Evolutionary conservation across 768 basidiomycete genomes (phyloP).

Genomic region (Xanthoconium stramineum): DNA sequence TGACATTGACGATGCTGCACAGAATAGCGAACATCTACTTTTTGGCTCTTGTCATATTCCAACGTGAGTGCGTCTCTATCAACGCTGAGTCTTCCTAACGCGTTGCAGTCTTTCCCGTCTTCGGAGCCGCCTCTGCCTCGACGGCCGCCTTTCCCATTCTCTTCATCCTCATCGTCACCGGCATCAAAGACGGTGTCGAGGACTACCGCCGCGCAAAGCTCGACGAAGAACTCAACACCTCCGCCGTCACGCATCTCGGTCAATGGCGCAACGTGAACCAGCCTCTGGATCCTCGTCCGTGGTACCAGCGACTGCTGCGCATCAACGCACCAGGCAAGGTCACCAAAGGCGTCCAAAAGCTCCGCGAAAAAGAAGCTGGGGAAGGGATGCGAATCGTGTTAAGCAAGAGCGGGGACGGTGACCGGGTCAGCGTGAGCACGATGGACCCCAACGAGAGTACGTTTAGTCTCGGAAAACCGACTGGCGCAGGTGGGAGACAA

Average conservation of each 20-base stretch:
- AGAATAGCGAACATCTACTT: conserved; percentile 94
- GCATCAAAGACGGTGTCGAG: conserved; percentile 93
- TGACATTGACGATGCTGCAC: conserved; percentile 6
- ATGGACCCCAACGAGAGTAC: conserved; percentile 44
- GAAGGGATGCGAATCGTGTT: conserved; percentile 64
- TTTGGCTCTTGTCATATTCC: conserved; percentile 74
- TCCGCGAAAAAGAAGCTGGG: conserved; percentile 79
- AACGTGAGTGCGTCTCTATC: conserved; percentile 45
- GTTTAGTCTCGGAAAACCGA: conserved; percentile 34
- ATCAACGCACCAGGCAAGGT: conserved; percentile 71
- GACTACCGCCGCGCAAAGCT: conserved; percentile 87
- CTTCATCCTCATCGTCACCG: conserved; percentile 86
- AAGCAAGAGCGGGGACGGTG: conserved; percentile 38
- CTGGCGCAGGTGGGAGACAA: conserved; percentile 46
- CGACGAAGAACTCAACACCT: conserved; percentile 95
- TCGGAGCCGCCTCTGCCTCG: conserved; percentile 81
- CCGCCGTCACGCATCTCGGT: conserved; percentile 84
- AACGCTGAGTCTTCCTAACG: conserved; percentile 8
- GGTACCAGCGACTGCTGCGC: conserved; percentile 71
- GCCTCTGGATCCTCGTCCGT: conserved; percentile 69
- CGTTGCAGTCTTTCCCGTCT: conserved; percentile 75
- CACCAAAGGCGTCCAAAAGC: conserved; percentile 78
- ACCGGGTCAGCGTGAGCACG: conserved; percentile 41
- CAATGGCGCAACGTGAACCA: conserved; percentile 92
- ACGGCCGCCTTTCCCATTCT: conserved; percentile 82